Evolutionary conservation across 2,329 filamentous ascomycete species (phyloP).

Genomic region (Atkinsonella hypoxylon): DNA sequence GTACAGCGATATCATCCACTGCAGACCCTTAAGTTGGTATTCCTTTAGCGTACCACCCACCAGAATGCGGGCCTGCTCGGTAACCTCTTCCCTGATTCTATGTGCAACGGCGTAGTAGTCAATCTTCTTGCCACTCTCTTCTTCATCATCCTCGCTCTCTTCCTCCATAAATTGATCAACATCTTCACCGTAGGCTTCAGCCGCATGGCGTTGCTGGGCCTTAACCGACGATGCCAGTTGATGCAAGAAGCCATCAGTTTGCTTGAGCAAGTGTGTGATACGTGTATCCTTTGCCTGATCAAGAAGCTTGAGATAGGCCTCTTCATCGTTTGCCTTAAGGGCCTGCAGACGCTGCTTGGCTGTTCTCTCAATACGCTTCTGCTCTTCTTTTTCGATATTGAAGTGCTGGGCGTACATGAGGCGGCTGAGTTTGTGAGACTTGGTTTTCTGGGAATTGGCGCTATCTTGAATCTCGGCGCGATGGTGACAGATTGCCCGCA

Average conservation of each 20-base stretch:
- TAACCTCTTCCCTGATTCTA: constrained; percentile 86
- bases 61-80: constrained; percentile 68
- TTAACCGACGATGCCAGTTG: constrained; percentile 93
- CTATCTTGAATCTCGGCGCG: constrained; percentile 63
- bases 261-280: constrained; percentile 92
- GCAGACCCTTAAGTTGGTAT: constrained; percentile 95
- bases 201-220: constrained; percentile 76
- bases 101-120: constrained; percentile 99
- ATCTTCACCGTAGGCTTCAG: constrained; percentile 64
- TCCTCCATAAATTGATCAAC: constrained; percentile 40
- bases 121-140: constrained; percentile 66
- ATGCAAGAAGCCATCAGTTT: constrained; percentile 94
- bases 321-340: constrained; percentile 97
- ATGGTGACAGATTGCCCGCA: constrained; percentile 76
- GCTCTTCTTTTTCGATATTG: constrained; percentile 97
- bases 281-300: constrained; percentile 98
- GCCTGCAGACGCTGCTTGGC: constrained; percentile 99
- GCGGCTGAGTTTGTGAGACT: constrained; percentile 75
- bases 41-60: constrained; percentile 92
- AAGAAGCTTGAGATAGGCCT: constrained; percentile 94
- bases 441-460: constrained; percentile 54
- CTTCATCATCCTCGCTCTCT: constrained; percentile 58
- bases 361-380: constrained; percentile 93
- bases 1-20: constrained; percentile 99
- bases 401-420: constrained; percentile 85